Evolutionary conservation across 139 green algal genomes (phyloP), one percentile per base, ranked within the genome.

Genomic region (Mesostigma viride): DNA sequence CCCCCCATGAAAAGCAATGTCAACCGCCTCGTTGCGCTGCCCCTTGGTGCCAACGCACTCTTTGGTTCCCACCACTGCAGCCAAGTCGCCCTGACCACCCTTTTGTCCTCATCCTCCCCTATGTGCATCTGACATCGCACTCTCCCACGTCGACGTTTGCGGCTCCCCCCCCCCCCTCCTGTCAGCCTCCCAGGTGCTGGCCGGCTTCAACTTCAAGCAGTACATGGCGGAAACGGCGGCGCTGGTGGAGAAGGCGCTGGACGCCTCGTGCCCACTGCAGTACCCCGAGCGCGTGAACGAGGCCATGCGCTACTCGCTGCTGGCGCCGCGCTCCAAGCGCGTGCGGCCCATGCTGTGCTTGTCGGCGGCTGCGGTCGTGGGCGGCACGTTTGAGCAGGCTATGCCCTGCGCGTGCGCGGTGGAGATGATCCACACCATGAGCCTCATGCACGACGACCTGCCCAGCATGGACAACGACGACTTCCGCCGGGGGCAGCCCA

Each of bases 341-440:
- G 87, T 99, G 56, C 80, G 94, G 8, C 94, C 94, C 1, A 84
- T 83, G 1, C 81, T 99, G 33, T 96, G 87, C 73, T 76, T 99
- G 33, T 94, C 94, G 11, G 88, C 94, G 1, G 96, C 88, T 69
- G 91, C 97, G 72, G 77, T 98, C 3, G 87, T 97, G 22, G 94
- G 91, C 40, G 91, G 87, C 57, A 64, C 45, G 2, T 47, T 58
- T 24, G 73, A 62, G 32, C 35, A 76, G 44, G 88, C 86, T 22
- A 90, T 98, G 84, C 89, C 92, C 8, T 82, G 92, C 24, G 94
- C 94, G 3, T 96, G 91, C 68, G 90, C 91, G 31, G 83, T 98
- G 82, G 92, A 99, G 74, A 96, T 98, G 86, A 85, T 98, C 44
- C 94, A 99, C 85, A 97, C 90, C 24, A 99, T 99, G 93, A 88